Conservation (phyloP, 2,329 filamentous ascomycete species). For the Nemania bipapillata region DNA sequence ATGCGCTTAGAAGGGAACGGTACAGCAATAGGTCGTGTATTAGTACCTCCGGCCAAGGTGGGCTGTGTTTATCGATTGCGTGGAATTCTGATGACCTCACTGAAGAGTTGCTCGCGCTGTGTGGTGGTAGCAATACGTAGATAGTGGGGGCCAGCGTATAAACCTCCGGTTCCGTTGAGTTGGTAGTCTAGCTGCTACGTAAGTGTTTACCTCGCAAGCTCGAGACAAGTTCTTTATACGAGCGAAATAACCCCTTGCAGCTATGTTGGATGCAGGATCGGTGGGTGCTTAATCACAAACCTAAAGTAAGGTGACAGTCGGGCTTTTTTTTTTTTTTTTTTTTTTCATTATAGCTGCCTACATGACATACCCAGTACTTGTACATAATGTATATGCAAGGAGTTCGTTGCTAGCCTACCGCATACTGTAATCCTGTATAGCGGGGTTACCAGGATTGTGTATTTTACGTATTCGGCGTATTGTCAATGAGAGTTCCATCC, state of each 20-base stretch:
- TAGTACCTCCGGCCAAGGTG: conserved; percentile 23
- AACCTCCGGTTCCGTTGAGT: conserved; percentile 9
- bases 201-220: not conserved
- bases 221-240: not conserved
- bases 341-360: not conserved
- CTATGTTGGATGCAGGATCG: not conserved
- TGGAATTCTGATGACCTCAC: conserved; percentile 41
- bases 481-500: not conserved
- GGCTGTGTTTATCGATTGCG: conserved; percentile 40
- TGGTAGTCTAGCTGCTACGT: conserved; percentile 16
- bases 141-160: not conserved
- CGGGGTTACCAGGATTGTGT: not conserved
- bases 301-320: not conserved
- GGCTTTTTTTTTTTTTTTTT: not conserved
- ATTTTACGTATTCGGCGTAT: too few species aligned
- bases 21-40: conserved; percentile 4
- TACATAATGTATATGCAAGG: not conserved
- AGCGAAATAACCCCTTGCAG: not conserved
- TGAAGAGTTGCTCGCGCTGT: too few species aligned
- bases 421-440: not conserved
- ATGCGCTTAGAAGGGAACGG: not conserved
- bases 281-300: not conserved
- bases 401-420: not conserved
- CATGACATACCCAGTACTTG: not conserved
- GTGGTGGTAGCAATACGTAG: not conserved